Percentiles rank a stretch among this genome's conserved stretches.
Evolutionary conservation across 1,139 yeast genomes (phyloP).

Genomic region (Lodderomyces orthopsilosis): DNA sequence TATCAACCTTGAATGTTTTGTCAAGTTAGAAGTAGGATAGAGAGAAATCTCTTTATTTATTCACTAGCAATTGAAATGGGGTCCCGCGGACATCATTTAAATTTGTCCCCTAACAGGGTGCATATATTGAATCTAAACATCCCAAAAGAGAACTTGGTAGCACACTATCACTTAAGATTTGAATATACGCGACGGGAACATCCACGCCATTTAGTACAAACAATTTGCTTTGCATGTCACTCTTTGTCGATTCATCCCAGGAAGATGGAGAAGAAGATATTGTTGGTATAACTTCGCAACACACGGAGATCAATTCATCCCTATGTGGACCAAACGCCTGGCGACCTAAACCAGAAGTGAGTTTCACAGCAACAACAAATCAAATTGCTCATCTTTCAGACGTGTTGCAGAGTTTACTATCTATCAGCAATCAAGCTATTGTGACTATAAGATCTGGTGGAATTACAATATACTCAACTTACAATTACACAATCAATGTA

Average conservation of each 20-base stretch:
- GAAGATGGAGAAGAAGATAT: conserved; percentile 3
- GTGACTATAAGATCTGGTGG: conserved; percentile 34
- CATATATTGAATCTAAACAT: too few relatives aligned
- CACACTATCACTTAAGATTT: too few relatives aligned
- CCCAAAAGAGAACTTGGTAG: too few relatives aligned
- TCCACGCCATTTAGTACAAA: too few relatives aligned
- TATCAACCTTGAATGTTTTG: too few relatives aligned
- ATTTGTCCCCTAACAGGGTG: too few relatives aligned
- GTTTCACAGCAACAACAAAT: conserved; percentile 37
- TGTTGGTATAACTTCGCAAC: neutral
- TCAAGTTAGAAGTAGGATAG: too few relatives aligned
- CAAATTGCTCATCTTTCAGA: conserved; percentile 42
- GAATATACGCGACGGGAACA: too few relatives aligned
- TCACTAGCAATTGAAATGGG: too few relatives aligned
- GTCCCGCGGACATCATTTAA: too few relatives aligned
- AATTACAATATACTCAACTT: conserved; percentile 33
- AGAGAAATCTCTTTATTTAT: too few relatives aligned
- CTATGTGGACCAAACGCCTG: neutral
- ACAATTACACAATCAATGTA: conserved; percentile 38
- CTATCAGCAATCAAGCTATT: conserved; percentile 35
- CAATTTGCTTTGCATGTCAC: too few relatives aligned
- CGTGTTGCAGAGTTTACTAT: conserved; percentile 31
- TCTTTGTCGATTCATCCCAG: conserved; percentile 9
- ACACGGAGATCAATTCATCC: neutral
- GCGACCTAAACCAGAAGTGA: conserved; percentile 1